Percentiles rank a stretch among this genome's conserved stretches.
phyloP scores from a whole-genome alignment of 2,329 filamentous ascomycete species.

The Chalaropsis ovoidea region DNA sequence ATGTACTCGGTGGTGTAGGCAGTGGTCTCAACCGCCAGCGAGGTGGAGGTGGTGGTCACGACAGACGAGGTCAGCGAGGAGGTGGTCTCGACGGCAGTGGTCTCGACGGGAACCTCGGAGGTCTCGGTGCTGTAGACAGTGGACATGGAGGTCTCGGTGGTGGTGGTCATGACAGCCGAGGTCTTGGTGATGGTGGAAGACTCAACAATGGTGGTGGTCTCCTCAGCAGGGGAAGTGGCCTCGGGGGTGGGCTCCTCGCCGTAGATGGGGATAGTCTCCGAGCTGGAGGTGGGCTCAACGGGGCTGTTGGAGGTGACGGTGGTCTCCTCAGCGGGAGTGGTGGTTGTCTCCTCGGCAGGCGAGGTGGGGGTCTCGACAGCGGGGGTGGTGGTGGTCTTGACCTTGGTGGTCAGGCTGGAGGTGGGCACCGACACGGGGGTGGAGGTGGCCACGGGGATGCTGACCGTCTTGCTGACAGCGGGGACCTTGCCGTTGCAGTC shows the following conservation, averaged over 20 bases:
- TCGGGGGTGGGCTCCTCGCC: not conserved
- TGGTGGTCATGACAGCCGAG: conserved; percentile 23
- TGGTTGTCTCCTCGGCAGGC: conserved; percentile 29
- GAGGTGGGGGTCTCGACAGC: conserved; percentile 24
- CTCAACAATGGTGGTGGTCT: conserved; percentile 26
- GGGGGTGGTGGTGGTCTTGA: conserved; percentile 17
- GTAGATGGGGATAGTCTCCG: conserved; percentile 10
- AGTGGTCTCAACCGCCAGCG: conserved; percentile 25
- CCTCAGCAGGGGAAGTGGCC: conserved; percentile 20
- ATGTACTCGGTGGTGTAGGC: conserved; percentile 34
- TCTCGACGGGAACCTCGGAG: conserved; percentile 22
- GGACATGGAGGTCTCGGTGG: conserved; percentile 18
- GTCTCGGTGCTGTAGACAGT: conserved; percentile 22
- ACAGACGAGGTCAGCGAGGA: conserved; percentile 22
- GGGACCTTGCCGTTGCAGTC: conserved; percentile 45
- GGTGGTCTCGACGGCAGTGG: conserved; percentile 23
- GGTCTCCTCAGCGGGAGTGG: conserved; percentile 18
- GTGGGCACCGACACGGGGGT: conserved; percentile 27
- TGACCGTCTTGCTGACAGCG: conserved; percentile 19
- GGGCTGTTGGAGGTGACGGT: conserved; percentile 22
- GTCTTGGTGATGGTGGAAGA: conserved; percentile 30
- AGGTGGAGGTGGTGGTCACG: conserved; percentile 22
- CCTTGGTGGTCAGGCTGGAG: conserved; percentile 24
- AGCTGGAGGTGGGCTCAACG: conserved; percentile 24
- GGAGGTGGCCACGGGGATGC: conserved; percentile 20